Percentiles rank a stretch among this genome's conserved stretches.
Conservation (phyloP, 495 filamentous ascomycete genomes). For the Aspergillus indologenus region DNA sequence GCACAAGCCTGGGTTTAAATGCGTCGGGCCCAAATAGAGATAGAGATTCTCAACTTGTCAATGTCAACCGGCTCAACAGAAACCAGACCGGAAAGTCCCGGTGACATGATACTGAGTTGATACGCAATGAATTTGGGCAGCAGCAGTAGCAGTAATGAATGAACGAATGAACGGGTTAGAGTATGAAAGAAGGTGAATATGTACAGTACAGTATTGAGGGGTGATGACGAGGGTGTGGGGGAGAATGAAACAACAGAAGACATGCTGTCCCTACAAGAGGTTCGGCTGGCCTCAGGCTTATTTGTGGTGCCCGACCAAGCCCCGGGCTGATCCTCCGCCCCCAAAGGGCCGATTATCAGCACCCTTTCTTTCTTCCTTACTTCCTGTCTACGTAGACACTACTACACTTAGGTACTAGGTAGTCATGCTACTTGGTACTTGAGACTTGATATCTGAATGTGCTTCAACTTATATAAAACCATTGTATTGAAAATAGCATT, state of each 20-base stretch:
- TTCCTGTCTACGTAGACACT: too few relatives aligned
- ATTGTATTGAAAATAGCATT: too few relatives aligned
- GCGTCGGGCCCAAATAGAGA: neutral
- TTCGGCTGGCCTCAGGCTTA: neutral
- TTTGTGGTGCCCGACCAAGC: neutral
- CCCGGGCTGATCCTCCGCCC: slow-evolving; percentile 2
- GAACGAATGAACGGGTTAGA: neutral
- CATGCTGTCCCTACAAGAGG: too few relatives aligned
- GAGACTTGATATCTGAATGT: too few relatives aligned
- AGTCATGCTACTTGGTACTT: too few relatives aligned
- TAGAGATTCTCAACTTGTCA: neutral
- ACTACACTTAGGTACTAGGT: too few relatives aligned
- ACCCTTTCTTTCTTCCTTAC: neutral
- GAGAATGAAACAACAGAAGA: too few relatives aligned
- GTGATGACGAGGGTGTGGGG: too few relatives aligned
- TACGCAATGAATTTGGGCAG: neutral
- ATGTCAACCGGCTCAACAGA: too few relatives aligned
- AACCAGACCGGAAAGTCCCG: too few relatives aligned
- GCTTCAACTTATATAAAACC: too few relatives aligned
- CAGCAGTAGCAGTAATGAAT: neutral
- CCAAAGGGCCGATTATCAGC: neutral
- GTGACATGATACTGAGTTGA: neutral
- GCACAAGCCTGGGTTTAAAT: neutral
- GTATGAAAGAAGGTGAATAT: neutral
- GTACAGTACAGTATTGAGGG: too few relatives aligned